A percentile compares a stretch with the other conserved stretches of the same genome.
Conservation (phyloP, 2,329 filamentous ascomycete species). For the Ophiostoma perfectum region DNA sequence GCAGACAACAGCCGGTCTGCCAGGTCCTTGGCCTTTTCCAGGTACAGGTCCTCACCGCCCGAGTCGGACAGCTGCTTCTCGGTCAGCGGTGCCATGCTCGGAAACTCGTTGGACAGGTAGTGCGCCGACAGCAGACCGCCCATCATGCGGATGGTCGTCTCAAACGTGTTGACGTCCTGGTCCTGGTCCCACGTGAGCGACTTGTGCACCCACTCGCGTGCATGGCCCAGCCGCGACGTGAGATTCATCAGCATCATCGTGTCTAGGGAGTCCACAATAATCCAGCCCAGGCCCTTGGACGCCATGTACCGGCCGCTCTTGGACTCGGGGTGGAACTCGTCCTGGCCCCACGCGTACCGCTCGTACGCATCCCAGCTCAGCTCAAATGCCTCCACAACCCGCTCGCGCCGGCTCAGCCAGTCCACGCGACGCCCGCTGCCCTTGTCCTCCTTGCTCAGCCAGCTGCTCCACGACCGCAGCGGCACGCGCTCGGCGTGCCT, state of each 20-base stretch:
- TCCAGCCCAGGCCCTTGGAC: constrained; percentile 87
- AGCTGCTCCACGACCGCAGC: constrained; percentile 45
- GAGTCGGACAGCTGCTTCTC: constrained; percentile 63
- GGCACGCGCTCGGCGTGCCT: constrained; percentile 36
- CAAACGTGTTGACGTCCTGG: constrained; percentile 94
- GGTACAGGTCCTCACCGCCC: constrained; percentile 81
- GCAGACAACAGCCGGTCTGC: constrained; percentile 82
- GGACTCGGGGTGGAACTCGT: constrained; percentile 79
- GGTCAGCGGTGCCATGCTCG: constrained; percentile 66
- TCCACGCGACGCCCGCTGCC: constrained; percentile 44
- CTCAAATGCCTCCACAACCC: constrained; percentile 83
- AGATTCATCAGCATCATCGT: constrained; percentile 98
- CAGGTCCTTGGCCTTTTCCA: constrained; percentile 92
- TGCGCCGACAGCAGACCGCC: constrained; percentile 89
- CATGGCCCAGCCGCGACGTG: constrained; percentile 75
- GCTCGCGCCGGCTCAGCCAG: constrained; percentile 72
- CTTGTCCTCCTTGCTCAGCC: constrained; percentile 48
- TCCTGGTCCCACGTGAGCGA: constrained; percentile 82
- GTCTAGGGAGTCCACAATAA: constrained; percentile 92
- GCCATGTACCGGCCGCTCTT: constrained; percentile 82
- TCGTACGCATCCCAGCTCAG: constrained; percentile 92
- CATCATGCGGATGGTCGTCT: constrained; percentile 96
- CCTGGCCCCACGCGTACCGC: constrained; percentile 87
- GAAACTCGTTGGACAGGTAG: constrained; percentile 82
- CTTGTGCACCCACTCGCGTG: constrained; percentile 80